phyloP scores from a whole-genome alignment of 176 grass and related monocot species.

The Bonia amplexicaulis region DNA sequence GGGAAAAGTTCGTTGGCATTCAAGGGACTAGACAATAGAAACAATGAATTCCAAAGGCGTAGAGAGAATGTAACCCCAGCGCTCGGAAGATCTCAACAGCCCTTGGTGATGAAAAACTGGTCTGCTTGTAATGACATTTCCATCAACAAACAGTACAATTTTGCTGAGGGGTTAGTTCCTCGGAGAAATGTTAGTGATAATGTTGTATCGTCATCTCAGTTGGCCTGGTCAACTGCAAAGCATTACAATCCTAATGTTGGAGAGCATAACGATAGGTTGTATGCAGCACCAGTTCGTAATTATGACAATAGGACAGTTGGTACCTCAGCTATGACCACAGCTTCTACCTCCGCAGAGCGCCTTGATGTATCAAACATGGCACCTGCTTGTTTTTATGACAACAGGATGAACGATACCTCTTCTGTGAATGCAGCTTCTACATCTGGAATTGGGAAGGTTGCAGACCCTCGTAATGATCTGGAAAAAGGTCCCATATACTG shows the following conservation, averaged over 20 bases:
- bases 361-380: constrained; percentile 17
- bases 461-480: constrained; percentile 22
- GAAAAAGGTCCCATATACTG: constrained; percentile 32
- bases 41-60: constrained; percentile 51
- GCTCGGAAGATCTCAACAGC: constrained; percentile 63
- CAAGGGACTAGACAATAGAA: constrained; percentile 38
- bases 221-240: constrained; percentile 46
- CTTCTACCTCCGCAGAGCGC: constrained; percentile 6
- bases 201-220: constrained; percentile 59
- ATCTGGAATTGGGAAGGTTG: constrained; percentile 30
- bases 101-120: constrained; percentile 79
- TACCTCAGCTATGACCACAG: constrained; percentile 28
- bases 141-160: constrained; percentile 55
- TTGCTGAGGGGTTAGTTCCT: constrained; percentile 34
- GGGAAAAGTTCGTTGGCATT: constrained; percentile 28
- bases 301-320: constrained; percentile 38
- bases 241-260: constrained; percentile 46
- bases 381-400: constrained; percentile 18
- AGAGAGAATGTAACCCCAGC: constrained; percentile 60
- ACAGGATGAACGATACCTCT: not conserved
- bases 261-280: constrained; percentile 33
- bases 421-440: constrained; percentile 15
- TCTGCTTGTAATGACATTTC: constrained; percentile 85
- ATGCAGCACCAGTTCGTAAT: constrained; percentile 24
- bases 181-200: constrained; percentile 47